These are phyloP conservation scores for Pseudogymnoascus sp. DNA, from an alignment of 2,329 filamentous ascomycete species.

Conservation along the genomic window DNA sequence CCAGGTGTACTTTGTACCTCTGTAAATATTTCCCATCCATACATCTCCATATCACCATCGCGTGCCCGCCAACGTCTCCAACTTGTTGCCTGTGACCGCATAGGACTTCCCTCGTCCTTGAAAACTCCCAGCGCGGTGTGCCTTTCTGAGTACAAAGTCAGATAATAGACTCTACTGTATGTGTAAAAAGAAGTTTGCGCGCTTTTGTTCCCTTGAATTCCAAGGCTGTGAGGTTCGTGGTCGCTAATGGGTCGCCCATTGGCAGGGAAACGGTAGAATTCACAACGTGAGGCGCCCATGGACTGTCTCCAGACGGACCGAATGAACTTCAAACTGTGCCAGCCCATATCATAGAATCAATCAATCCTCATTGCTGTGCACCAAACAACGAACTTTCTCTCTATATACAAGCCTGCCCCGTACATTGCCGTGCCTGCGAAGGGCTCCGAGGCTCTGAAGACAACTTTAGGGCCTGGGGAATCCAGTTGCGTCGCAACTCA, in stretches of 20 bases:
- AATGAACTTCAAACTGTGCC: conserved; percentile 1
- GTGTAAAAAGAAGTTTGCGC: not conserved
- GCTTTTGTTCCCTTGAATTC: not conserved
- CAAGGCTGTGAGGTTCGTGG: conserved; percentile 9
- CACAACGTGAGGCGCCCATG: conserved; percentile 8
- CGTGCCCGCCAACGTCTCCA: conserved; percentile 2
- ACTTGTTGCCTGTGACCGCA: conserved; percentile 6
- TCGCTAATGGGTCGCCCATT: conserved; percentile 9
- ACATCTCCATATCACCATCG: conserved; percentile 7
- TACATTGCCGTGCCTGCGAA: not conserved
- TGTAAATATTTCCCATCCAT: conserved; percentile 8
- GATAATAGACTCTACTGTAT: not conserved
- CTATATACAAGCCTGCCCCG: conserved; percentile 2
- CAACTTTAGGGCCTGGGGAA: not conserved
- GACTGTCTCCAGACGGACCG: conserved; percentile 1
- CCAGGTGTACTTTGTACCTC: conserved; percentile 5
- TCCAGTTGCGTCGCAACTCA: conserved; percentile 1
- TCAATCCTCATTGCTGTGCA: not conserved
- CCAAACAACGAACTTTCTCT: not conserved
- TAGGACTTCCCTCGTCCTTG: not conserved
- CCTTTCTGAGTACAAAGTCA: not conserved
- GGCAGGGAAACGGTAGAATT: conserved; percentile 9
- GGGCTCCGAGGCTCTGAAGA: conserved; percentile 1
- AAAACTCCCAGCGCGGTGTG: not conserved
- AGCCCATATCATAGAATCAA: not conserved